Base-by-base conservation (phyloP, 306 rosid species). In the Pyrus pyrifolia region DNA sequence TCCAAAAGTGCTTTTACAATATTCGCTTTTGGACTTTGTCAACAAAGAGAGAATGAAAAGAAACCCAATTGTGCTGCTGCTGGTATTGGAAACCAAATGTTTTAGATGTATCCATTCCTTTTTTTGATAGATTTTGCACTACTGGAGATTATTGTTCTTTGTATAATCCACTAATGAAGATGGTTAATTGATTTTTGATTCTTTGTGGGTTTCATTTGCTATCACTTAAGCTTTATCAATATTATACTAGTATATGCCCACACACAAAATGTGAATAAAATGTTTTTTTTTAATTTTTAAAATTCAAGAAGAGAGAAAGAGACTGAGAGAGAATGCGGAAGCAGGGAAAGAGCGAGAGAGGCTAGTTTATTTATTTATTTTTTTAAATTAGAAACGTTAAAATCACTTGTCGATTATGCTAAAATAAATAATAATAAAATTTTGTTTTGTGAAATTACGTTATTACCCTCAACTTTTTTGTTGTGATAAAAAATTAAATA, bases 311-410 rank as follows among this genome's bases (percentile, higher is more conserved):
- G 38, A 33, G 38, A 5, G 2, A 33, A 33, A 33, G 38, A 33
- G 7, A 5, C 0, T 33, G 38, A 33, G 7, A 33, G 7, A 33
- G 38, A 5, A 33, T 0, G 38, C 4, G 38, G 2, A 7, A 33
- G 8, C 7, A 1, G 2, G 0, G 1, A 33, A 7, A 33, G 7
- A 5, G 1, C 0, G 1, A 33, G 38, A 33, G 7, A 33, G 8
- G 35, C 4, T 31, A 1, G 5, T 31, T 31, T 33, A 33, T 33
- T 33, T 33, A 5, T 33, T 33, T 33, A 33, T 3, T 30, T 30
- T 30, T 30, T 31, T 0, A 31, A 31, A 0, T 33, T 33, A 33
- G 0, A 33, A 7, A 33, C 6, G 8, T 5, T 33, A 5, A 33
- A 33, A 33, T 5, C 5, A 33, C 0, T 1, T 5, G 1, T 5